phyloP scores from a whole-genome alignment of 164 flowering plant species.

The Houttuynia cordata region DNA sequence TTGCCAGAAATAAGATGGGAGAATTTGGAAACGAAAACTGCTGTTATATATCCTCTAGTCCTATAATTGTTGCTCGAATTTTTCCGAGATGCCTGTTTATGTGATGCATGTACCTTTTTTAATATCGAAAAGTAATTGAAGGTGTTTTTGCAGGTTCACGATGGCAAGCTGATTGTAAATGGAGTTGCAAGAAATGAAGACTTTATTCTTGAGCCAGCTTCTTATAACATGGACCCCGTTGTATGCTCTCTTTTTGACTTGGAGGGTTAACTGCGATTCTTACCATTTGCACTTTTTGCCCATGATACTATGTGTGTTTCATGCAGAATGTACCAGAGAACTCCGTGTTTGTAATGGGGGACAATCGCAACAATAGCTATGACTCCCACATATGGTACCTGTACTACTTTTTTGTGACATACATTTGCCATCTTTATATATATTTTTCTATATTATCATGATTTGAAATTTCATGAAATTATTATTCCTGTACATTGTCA shows the following conservation, averaged over 20 bases:
- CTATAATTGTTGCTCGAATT: not conserved
- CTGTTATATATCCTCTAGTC: not conserved
- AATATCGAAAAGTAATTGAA: not conserved
- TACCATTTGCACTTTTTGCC: not conserved
- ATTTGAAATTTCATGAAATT: not conserved
- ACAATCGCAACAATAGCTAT: conserved; percentile 96
- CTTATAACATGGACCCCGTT: conserved; percentile 70
- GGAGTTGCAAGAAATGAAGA: conserved; percentile 66
- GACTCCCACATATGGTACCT: conserved; percentile 94
- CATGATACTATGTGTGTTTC: conserved; percentile 6
- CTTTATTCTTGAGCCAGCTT: conserved; percentile 65
- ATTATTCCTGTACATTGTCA: conserved; percentile 6
- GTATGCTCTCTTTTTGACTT: conserved; percentile 19
- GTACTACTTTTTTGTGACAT: not conserved
- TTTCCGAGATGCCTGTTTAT: too few relatives aligned
- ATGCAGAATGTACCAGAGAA: conserved; percentile 74
- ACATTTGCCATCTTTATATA: not conserved
- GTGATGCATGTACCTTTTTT: not conserved
- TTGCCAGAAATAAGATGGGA: too few relatives aligned
- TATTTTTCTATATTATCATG: not conserved
- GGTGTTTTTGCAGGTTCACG: conserved; percentile 55
- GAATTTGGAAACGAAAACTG: too few relatives aligned
- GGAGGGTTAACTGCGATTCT: not conserved
- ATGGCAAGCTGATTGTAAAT: conserved; percentile 79
- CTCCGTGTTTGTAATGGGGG: conserved; percentile 97